Evolutionary conservation across 495 filamentous ascomycete species (phyloP), one percentile per base, ranked within the genome.

Genomic region (Aspergillus coremiiformis): DNA sequence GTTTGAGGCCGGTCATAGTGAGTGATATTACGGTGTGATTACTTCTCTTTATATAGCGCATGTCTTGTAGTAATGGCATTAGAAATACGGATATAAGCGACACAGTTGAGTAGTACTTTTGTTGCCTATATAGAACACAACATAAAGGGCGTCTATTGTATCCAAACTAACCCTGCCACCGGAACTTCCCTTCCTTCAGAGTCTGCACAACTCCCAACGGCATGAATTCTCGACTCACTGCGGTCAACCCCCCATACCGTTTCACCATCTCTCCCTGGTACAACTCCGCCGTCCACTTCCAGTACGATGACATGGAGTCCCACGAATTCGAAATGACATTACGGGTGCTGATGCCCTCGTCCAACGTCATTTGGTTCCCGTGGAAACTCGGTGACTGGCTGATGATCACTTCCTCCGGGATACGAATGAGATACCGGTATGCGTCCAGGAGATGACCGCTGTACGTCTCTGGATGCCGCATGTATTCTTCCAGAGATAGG

Each of bases 121-220:
- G n/a, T 45, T n/a, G 20, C 21, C 5, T 52, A 23, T 15, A 17
- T 20, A 45, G 39, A 19, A 43, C 17, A 23, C 20, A 39, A 30
- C 23, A 46, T 39, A 10, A 24, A 43, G 29, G 19, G 24, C 32
- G 6, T 21, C 37, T 23, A 24, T n/a, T n/a, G 20, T 1, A 29
- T 43, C 45, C 15, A 47, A 47, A 50, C 62, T 57, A 73, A 20
- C 69, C 67, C 65, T 83, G 76, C 83, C 82, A 86, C 53, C 75
- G 74, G 19, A 84, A 74, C 47, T 74, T 75, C 48, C 76, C 78
- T 46, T 78, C 74, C 54, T 77, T 70, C 61, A 85, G 74, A 22
- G 82, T 74, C 52, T 74, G 78, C n/a, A 86, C 72, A 56, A 87
- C 81, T 0, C 83, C 84, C 57, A 85, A 72, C 0, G 84, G 83